Percentiles rank a stretch among this genome's conserved stretches.
Evolutionary conservation across 2,329 filamentous ascomycete species (phyloP).

Genomic region (Paramyrothecium sp.): DNA sequence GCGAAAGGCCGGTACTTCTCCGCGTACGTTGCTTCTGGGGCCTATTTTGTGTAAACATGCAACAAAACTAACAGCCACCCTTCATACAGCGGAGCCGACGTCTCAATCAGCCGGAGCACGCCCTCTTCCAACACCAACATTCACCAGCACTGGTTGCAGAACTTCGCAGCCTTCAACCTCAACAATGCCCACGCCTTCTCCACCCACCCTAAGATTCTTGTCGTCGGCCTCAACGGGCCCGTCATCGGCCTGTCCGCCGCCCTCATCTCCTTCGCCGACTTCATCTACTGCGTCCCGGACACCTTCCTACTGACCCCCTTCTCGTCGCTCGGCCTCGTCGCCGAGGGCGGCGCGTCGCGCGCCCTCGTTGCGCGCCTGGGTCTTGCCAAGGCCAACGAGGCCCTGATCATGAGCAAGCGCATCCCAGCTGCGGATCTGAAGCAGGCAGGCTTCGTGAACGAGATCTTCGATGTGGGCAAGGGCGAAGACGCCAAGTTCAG

Average conservation of each 20-base stretch:
- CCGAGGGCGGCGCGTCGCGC: constrained; percentile 79
- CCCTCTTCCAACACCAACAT: constrained; percentile 34
- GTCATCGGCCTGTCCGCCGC: constrained; percentile 86
- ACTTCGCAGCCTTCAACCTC: constrained; percentile 82
- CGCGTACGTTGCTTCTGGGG: constrained; percentile 67
- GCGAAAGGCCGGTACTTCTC: constrained; percentile 86
- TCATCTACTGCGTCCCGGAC: constrained; percentile 82
- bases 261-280: constrained; percentile 80
- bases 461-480: constrained; percentile 62
- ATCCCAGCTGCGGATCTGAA: constrained; percentile 74
- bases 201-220: constrained; percentile 88
- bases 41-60: too few relatives aligned
- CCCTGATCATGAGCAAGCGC: constrained; percentile 83
- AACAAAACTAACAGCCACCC: too few relatives aligned
- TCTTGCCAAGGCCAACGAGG: constrained; percentile 82
- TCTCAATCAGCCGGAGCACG: constrained; percentile 52
- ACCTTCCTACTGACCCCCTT: constrained; percentile 91
- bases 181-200: constrained; percentile 89
- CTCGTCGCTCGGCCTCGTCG: constrained; percentile 81
- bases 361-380: constrained; percentile 81
- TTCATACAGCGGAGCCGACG: constrained; percentile 77
- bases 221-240: constrained; percentile 89
- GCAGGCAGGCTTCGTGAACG: constrained; percentile 79
- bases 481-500: constrained; percentile 70
- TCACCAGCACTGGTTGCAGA: constrained; percentile 59